These are phyloP conservation scores for Amoebophrya sp. DNA, from an alignment of 169 alveolate species.

Conservation along the genomic window DNA sequence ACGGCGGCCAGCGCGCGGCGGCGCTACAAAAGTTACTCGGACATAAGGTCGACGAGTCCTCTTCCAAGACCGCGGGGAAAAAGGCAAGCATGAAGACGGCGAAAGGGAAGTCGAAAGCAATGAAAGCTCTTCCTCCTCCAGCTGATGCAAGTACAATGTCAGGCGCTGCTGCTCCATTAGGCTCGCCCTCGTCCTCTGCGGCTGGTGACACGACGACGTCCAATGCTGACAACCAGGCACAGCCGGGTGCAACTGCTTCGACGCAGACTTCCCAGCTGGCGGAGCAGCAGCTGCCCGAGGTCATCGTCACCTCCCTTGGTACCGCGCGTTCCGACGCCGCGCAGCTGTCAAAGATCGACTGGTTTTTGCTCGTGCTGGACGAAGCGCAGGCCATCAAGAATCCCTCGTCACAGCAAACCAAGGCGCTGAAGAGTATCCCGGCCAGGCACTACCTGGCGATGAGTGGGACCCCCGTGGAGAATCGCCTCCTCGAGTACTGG, in stretches of 20 bases:
- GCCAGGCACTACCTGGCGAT: slow-evolving; percentile 59
- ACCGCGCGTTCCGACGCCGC: background rate
- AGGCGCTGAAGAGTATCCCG: slow-evolving; percentile 55
- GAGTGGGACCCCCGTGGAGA: slow-evolving; percentile 83
- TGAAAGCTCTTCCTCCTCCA: background rate
- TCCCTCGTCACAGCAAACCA: slow-evolving; percentile 66
- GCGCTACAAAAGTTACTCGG: too few species aligned
- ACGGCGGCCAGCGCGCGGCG: too few species aligned
- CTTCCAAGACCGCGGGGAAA: background rate
- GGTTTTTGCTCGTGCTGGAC: slow-evolving; percentile 57
- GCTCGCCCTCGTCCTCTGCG: too few species aligned
- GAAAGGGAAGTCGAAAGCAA: too few species aligned
- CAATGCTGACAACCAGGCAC: too few species aligned
- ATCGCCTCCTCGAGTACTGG: slow-evolving; percentile 81
- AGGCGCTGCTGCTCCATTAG: too few species aligned
- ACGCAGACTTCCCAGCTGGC: too few species aligned
- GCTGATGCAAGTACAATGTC: background rate
- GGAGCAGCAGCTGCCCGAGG: background rate
- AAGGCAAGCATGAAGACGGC: background rate
- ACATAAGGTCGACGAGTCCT: too few species aligned
- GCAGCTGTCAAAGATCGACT: background rate
- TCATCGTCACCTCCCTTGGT: background rate
- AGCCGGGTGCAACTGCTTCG: too few species aligned
- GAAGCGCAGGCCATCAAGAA: slow-evolving; percentile 85
- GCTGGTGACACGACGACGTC: too few species aligned